Percentiles rank a stretch among this genome's conserved stretches.
Evolutionary conservation across 108 stramenopile species (phyloP).

Genomic region (Fragilariopsis cylindrus): DNA sequence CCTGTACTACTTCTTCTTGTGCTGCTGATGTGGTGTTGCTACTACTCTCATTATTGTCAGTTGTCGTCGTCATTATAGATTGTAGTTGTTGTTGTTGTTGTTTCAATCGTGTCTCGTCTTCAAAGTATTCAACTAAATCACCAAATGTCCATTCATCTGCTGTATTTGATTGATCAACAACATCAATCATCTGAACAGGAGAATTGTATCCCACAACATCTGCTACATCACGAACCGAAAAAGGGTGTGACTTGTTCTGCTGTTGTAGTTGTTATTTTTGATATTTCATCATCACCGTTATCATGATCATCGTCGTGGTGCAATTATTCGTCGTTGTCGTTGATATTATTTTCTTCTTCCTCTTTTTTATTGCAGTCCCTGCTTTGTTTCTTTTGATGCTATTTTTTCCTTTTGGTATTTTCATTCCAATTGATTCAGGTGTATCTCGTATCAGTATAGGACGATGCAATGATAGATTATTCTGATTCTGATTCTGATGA

Average conservation of each 20-base stretch:
- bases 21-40: constrained; percentile 8
- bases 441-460: constrained; percentile 53
- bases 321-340: neutral
- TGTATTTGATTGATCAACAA: constrained; percentile 38
- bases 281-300: neutral
- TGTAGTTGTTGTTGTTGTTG: neutral
- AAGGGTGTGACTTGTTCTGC: constrained; percentile 1
- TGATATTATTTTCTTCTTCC: neutral
- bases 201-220: constrained; percentile 34
- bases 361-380: neutral
- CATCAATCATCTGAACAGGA: constrained; percentile 62
- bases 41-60: neutral
- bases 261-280: neutral
- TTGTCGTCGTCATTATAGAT: too few relatives aligned
- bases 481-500: neutral
- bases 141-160: constrained; percentile 56
- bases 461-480: neutral
- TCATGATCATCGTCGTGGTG: neutral
- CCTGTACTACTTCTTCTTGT: neutral
- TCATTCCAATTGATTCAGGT: constrained; percentile 63
- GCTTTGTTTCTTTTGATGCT: neutral
- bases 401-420: constrained; percentile 16
- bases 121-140: constrained; percentile 61
- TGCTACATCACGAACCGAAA: constrained; percentile 46
- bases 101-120: constrained; percentile 47